Conservation (phyloP, 305 asterid species). For the Fraxinus baroniana region DNA sequence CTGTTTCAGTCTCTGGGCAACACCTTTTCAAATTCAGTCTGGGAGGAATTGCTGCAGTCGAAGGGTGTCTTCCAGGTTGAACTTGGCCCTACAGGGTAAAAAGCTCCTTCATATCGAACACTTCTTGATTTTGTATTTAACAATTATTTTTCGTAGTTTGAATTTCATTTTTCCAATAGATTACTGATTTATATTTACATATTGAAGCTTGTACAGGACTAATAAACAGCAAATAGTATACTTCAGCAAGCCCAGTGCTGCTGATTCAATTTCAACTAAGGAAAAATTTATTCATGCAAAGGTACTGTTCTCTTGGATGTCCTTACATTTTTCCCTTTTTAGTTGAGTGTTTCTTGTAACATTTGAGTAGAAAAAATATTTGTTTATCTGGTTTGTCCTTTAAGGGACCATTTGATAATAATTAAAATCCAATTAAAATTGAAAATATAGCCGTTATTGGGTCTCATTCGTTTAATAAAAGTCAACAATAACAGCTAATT, state of each 20-base stretch:
- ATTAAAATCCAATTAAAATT: too few species aligned
- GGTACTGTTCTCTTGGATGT: conserved; percentile 41
- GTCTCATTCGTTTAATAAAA: too few species aligned
- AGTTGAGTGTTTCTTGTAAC: background rate
- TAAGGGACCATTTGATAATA: too few species aligned
- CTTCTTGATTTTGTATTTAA: background rate
- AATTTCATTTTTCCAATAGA: conserved; percentile 10
- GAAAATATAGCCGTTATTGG: too few species aligned
- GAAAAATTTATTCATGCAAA: conserved; percentile 94
- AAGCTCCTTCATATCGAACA: conserved; percentile 21
- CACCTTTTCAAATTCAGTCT: conserved; percentile 79
- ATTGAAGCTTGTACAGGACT: conserved; percentile 66
- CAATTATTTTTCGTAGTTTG: background rate
- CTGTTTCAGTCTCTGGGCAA: conserved; percentile 95
- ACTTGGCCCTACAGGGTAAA: conserved; percentile 66
- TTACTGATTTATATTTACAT: conserved; percentile 29
- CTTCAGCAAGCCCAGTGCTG: conserved; percentile 78
- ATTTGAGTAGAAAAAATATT: conserved; percentile 13
- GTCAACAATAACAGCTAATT: too few species aligned
- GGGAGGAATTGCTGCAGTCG: conserved; percentile 91
- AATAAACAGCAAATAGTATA: conserved; percentile 61
- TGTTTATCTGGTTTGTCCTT: background rate
- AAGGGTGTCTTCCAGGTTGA: conserved; percentile 71
- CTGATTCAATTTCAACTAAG: conserved; percentile 77
- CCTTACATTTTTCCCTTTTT: background rate